Evolutionary conservation across 805 yeast genomes (phyloP).

Genomic region (Saccharomycopsis sp.): DNA sequence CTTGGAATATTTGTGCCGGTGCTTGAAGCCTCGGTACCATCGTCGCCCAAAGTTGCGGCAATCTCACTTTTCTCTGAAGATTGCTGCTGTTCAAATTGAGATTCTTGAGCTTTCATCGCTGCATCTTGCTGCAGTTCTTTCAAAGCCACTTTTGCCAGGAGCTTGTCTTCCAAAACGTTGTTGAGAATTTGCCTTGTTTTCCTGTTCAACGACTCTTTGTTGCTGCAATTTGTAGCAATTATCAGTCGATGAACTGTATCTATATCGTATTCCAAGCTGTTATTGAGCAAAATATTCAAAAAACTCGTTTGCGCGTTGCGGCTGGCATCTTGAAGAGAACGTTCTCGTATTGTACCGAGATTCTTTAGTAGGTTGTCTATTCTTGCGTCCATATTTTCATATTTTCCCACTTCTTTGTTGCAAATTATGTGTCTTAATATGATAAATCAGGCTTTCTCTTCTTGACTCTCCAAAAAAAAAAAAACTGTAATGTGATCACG

Average conservation of each 20-base stretch:
- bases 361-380: slow-evolving; percentile 1
- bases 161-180: slow-evolving; percentile 1
- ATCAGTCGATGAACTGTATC: slow-evolving; percentile 8
- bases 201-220: neutral
- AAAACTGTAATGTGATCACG: too few relatives aligned
- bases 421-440: too few relatives aligned
- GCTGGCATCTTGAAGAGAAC: neutral
- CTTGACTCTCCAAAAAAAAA: too few relatives aligned
- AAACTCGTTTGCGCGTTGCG: neutral
- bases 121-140: slow-evolving; percentile 3
- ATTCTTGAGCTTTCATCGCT: neutral
- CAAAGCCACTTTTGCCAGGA: slow-evolving; percentile 1
- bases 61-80: neutral
- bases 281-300: slow-evolving; percentile 5
- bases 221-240: neutral
- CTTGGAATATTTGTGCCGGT: neutral
- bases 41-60: neutral
- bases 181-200: neutral
- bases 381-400: slow-evolving; percentile 4
- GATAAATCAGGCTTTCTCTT: too few relatives aligned
- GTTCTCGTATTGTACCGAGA: neutral
- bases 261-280: slow-evolving; percentile 12
- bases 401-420: too few relatives aligned
- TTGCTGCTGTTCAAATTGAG: neutral
- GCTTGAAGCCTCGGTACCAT: neutral